Base-by-base conservation (phyloP, 768 basidiomycete genomes). In the Krasilnikovozyma curviuscula region DNA sequence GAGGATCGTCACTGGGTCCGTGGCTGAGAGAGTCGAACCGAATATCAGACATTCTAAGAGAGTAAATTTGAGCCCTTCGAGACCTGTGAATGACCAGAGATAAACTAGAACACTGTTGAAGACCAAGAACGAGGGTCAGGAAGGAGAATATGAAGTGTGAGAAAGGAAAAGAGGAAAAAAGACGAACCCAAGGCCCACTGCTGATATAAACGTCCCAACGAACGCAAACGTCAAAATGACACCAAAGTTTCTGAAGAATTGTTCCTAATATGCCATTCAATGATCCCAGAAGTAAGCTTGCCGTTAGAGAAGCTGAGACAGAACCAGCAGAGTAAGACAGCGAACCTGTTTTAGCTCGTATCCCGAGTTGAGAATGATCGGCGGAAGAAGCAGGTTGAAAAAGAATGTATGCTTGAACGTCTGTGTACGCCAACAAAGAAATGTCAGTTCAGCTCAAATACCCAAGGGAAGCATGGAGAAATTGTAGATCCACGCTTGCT, bases 161-260 rank as follows among this genome's bases (percentile, higher is more conserved):
- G 33, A 16, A 13, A 7, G 27, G 16, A 32, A 2, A 13, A 30
- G 31, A 2, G 39, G 38, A 24, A 45, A 41, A 38, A 18, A 50
- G 55, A 73, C 82, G 64, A 63, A 91, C 89, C 91, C 91, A 38
- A 97, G 78, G 13, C 88, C 93, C 37, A 97, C 77, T 27, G 93
- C 85, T 1, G 86, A 88, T 57, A 97, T 86, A 60, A 91, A 89
- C 0, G 93, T 98, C 16, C 93, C 93, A 9, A 83, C 65, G 59
- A 97, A 95, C 3, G 57, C 57, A 44, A 68, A 68, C 4, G 63
- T 81, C 37, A 93, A 70, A 55, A 98, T 98, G 24, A 88, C 89
- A 9, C 85, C 89, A 60, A 97, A 97, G 63, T 95, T 95, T 31
- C 88, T 77, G 64, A 98, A 98, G 67, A 98, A 98, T 70, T 89